These are phyloP conservation scores for Aspergillus sp. DNA, from an alignment of 2,329 filamentous ascomycete genomes.

Conservation along the genomic window DNA sequence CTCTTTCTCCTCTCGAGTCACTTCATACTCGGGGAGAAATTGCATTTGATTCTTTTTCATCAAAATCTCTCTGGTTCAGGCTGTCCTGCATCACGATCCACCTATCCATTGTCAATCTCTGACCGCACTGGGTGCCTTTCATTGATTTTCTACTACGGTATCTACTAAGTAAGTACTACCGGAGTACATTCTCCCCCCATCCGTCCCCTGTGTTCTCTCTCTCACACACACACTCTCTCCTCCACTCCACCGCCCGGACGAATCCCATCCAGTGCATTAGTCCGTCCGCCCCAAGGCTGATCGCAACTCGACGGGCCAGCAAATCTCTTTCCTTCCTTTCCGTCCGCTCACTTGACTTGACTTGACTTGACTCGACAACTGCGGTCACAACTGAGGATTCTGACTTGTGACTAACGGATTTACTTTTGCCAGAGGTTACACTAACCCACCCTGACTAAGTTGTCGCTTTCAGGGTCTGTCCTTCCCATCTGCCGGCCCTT, in stretches of 20 bases:
- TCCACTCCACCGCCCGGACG: conserved; percentile 14
- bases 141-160: background rate
- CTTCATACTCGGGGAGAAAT: background rate
- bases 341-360: background rate
- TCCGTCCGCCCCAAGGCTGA: conserved; percentile 18
- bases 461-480: background rate
- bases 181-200: background rate
- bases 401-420: conserved; percentile 8
- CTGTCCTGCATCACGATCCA: background rate
- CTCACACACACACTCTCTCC: background rate
- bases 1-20: background rate
- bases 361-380: background rate
- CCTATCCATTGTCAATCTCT: conserved; percentile 1
- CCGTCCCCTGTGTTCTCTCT: background rate
- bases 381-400: background rate
- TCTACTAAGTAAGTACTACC: background rate
- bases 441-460: background rate
- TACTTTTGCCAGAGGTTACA: background rate
- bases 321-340: conserved; percentile 20
- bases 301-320: conserved; percentile 16
- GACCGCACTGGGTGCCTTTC: background rate
- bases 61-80: background rate
- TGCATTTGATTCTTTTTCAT: background rate
- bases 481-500: background rate
- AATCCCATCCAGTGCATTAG: conserved; percentile 19